phyloP scores from a whole-genome alignment of 208 protist species.

The Leishmania martiniquensis region DNA sequence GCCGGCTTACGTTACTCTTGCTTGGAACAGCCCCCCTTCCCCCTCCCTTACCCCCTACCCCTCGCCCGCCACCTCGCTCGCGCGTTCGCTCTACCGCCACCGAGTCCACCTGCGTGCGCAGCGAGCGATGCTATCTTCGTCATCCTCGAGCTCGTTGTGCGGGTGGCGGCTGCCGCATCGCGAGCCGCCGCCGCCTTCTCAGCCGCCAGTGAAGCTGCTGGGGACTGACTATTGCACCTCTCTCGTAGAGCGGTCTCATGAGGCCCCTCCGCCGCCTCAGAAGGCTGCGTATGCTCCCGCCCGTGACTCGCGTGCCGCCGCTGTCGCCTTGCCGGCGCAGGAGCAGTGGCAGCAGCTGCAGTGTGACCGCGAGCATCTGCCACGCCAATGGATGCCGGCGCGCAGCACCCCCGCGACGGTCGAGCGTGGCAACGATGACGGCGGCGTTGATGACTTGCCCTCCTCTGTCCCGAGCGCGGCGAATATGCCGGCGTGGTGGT shows the following conservation, averaged over 20 bases:
- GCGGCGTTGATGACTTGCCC: not conserved
- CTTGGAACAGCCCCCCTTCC: not conserved
- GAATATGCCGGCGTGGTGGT: slow-evolving; percentile 9
- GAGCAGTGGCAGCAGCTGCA: not conserved
- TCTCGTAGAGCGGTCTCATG: not conserved
- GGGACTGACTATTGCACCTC: not conserved
- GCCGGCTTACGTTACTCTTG: too few relatives aligned
- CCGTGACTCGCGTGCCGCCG: not conserved
- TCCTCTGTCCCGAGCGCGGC: not conserved
- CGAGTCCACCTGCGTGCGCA: slow-evolving; percentile 5
- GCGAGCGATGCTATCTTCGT: slow-evolving; percentile 10
- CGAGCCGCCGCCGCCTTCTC: not conserved
- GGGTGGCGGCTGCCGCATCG: not conserved
- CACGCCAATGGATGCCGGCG: not conserved
- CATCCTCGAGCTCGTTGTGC: slow-evolving; percentile 5
- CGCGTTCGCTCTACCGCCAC: slow-evolving; percentile 24
- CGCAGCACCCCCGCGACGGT: not conserved
- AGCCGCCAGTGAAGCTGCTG: not conserved
- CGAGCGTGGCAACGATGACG: not conserved
- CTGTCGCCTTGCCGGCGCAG: not conserved
- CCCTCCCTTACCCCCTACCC: not conserved
- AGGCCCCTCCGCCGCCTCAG: not conserved
- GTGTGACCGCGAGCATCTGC: not conserved
- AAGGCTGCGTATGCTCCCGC: not conserved
- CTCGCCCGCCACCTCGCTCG: slow-evolving; percentile 3